Evolutionary conservation across 495 filamentous ascomycete species (phyloP).

Genomic region (Acidiella bohemica): DNA sequence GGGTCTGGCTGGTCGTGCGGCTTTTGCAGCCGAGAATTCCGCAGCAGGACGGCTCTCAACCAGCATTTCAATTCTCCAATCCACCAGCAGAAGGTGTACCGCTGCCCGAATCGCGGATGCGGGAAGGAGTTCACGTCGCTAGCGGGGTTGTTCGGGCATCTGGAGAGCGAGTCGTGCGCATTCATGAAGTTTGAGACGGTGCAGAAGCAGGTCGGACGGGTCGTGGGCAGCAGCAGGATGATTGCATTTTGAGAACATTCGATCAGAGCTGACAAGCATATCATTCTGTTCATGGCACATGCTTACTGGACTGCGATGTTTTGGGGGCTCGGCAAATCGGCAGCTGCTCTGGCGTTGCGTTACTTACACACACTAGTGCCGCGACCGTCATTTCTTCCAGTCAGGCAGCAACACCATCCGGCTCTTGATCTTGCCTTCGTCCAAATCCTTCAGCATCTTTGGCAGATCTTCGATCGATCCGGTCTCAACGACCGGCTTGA

Average conservation of each 20-base stretch:
- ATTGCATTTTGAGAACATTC: background rate
- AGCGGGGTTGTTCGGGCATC: slow-evolving; percentile 39
- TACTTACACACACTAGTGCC: too few species aligned
- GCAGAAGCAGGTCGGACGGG: slow-evolving; percentile 18
- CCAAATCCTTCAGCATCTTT: slow-evolving; percentile 3
- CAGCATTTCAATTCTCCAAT: slow-evolving; percentile 17
- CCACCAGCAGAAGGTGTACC: slow-evolving; percentile 39
- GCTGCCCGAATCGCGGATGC: slow-evolving; percentile 38
- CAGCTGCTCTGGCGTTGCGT: too few species aligned
- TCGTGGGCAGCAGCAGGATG: background rate
- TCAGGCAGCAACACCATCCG: slow-evolving; percentile 11
- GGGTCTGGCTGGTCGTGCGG: slow-evolving; percentile 35
- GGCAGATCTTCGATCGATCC: slow-evolving; percentile 2
- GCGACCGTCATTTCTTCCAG: slow-evolving; percentile 10
- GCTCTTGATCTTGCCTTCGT: slow-evolving; percentile 12
- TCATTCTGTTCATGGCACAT: too few species aligned
- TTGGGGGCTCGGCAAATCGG: too few species aligned
- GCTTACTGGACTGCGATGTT: too few species aligned
- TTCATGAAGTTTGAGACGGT: slow-evolving; percentile 38
- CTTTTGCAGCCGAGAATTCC: slow-evolving; percentile 32
- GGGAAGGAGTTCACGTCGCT: slow-evolving; percentile 34
- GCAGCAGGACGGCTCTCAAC: slow-evolving; percentile 17
- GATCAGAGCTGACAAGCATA: too few species aligned
- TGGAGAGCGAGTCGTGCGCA: slow-evolving; percentile 42
- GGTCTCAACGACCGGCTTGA: slow-evolving; percentile 6